These are phyloP conservation scores for Aspergillus niger DNA, from an alignment of 2,329 filamentous ascomycete genomes.

Conservation along the genomic window DNA sequence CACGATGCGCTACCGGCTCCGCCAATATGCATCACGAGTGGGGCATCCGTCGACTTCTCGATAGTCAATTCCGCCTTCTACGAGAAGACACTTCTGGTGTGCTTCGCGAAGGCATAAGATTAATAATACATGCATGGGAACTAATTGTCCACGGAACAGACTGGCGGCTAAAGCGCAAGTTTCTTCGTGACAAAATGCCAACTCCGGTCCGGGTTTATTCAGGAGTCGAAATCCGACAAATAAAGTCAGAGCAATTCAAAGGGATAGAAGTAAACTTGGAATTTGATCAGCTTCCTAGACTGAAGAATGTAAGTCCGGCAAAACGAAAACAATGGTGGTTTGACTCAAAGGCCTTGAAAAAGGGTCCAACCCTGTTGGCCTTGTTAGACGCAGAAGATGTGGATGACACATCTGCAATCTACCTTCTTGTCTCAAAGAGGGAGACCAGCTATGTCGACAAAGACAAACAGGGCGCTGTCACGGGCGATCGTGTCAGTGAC, in stretches of 20 bases:
- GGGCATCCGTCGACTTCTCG: constrained; percentile 15
- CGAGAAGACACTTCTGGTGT: constrained; percentile 16
- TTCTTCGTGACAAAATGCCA: constrained; percentile 4
- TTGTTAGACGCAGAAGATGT: constrained; percentile 9
- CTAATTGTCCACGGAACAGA: neutral
- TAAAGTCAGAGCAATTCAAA: neutral
- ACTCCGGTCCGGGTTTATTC: constrained; percentile 12
- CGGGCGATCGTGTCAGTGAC: neutral
- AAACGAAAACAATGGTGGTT: constrained; percentile 11
- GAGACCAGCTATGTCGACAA: neutral
- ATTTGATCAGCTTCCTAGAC: constrained; percentile 11
- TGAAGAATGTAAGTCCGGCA: neutral
- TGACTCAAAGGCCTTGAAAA: constrained; percentile 3
- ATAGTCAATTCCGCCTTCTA: constrained; percentile 15
- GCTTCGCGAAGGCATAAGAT: constrained; percentile 11
- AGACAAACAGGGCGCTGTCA: neutral
- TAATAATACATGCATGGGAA: constrained; percentile 12
- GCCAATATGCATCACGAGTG: constrained; percentile 1
- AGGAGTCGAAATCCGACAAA: neutral
- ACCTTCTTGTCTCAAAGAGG: constrained; percentile 9
- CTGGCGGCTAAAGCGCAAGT: constrained; percentile 11
- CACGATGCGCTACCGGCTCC: neutral
- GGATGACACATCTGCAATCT: constrained; percentile 7
- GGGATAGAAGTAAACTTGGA: constrained; percentile 12
- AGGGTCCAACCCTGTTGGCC: constrained; percentile 2